A percentile compares a stretch with the other conserved stretches of the same genome.
Evolutionary conservation across 2,329 filamentous ascomycete genomes (phyloP).

Genomic region (Penicillium oxalicum): DNA sequence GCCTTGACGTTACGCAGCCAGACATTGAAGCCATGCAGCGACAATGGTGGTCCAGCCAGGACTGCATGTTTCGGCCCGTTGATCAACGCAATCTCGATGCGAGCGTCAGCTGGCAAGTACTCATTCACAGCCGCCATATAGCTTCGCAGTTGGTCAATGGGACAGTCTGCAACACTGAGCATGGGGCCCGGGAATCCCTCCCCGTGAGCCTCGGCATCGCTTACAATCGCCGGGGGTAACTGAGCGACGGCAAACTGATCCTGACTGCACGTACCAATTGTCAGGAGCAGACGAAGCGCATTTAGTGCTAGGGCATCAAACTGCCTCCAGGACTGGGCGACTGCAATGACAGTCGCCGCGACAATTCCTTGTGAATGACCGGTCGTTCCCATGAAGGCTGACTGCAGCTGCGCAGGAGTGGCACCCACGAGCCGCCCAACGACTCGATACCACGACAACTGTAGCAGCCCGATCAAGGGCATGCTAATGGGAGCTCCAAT

Average conservation of each 20-base stretch:
- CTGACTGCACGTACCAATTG: slow-evolving; percentile 86
- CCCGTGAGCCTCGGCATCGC: slow-evolving; percentile 47
- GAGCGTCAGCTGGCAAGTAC: slow-evolving; percentile 84
- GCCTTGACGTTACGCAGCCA: slow-evolving; percentile 95
- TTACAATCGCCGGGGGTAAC: background rate
- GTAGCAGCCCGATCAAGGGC: slow-evolving; percentile 89
- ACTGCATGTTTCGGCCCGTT: slow-evolving; percentile 97
- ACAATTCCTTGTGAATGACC: slow-evolving; percentile 98
- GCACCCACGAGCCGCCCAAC: slow-evolving; percentile 44
- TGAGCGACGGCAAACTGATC: slow-evolving; percentile 25
- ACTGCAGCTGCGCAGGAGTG: slow-evolving; percentile 55
- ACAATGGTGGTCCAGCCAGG: slow-evolving; percentile 90
- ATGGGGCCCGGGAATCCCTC: slow-evolving; percentile 95
- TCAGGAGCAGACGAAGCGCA: background rate
- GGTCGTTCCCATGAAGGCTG: slow-evolving; percentile 59
- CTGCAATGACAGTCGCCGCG: slow-evolving; percentile 83
- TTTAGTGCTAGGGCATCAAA: background rate
- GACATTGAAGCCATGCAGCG: slow-evolving; percentile 89
- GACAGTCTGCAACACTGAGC: slow-evolving; percentile 54
- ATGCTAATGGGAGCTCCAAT: slow-evolving; percentile 93
- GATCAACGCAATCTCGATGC: slow-evolving; percentile 89
- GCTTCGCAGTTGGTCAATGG: background rate
- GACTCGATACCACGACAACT: slow-evolving; percentile 55
- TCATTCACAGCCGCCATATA: slow-evolving; percentile 93
- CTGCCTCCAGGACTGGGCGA: slow-evolving; percentile 68